Conservation (phyloP, 129 eudicot genomes). For the Flaveria trinervia region DNA sequence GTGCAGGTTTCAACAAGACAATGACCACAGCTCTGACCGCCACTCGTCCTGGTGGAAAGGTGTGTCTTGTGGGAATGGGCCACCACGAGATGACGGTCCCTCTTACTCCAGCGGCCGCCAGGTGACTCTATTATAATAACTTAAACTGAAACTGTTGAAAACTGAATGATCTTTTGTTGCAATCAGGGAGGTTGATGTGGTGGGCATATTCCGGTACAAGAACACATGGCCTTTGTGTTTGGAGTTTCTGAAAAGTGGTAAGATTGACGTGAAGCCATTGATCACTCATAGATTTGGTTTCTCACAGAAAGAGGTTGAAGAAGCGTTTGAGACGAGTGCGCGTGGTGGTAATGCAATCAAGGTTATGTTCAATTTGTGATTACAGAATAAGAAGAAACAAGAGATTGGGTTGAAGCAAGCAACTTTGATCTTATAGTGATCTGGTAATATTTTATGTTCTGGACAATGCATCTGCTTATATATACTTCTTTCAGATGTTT, state of each 20-base stretch:
- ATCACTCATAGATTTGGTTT: conserved; percentile 73
- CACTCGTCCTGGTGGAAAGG: conserved; percentile 66
- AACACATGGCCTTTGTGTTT: conserved; percentile 78
- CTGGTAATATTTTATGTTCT: conserved; percentile 8
- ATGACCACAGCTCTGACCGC: conserved; percentile 63
- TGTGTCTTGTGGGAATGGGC: conserved; percentile 75
- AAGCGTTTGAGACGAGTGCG: conserved; percentile 70
- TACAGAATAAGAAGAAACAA: neutral
- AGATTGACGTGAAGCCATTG: conserved; percentile 78
- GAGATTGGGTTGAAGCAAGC: neutral
- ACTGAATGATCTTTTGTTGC: neutral
- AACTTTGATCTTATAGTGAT: conserved; percentile 13
- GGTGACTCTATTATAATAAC: conserved; percentile 32
- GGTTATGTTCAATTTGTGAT: conserved; percentile 69
- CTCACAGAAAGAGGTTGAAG: conserved; percentile 69
- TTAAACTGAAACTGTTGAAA: neutral
- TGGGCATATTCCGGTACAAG: conserved; percentile 72
- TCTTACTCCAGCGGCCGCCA: conserved; percentile 72
- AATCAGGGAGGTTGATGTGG: conserved; percentile 69
- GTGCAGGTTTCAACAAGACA: conserved; percentile 76
- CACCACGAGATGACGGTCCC: conserved; percentile 73
- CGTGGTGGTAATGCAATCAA: conserved; percentile 73
- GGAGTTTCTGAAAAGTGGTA: conserved; percentile 62
- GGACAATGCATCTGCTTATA: conserved; percentile 9
- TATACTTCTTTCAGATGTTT: conserved; percentile 13